phyloP scores from a whole-genome alignment of 805 yeast genomes.

The Osmozyma mogii region DNA sequence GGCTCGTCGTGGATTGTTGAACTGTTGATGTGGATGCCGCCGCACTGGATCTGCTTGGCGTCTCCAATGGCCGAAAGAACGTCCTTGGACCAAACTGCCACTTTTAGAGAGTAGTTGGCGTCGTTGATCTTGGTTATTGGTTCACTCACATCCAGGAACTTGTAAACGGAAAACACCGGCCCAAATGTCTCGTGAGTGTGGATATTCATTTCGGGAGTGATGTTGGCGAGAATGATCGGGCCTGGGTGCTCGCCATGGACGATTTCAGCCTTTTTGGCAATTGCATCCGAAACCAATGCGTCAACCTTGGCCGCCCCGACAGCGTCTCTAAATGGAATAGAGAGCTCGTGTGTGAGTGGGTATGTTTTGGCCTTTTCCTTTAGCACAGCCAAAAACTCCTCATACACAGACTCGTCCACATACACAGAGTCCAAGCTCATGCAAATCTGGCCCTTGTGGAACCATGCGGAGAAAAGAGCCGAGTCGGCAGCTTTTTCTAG shows the following conservation, averaged over 20 bases:
- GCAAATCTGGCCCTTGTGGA: slow-evolving; percentile 41
- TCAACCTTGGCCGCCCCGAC: slow-evolving; percentile 15
- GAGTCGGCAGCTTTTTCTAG: slow-evolving; percentile 21
- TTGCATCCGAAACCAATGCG: slow-evolving; percentile 26
- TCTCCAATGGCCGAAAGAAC: slow-evolving; percentile 23
- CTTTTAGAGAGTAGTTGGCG: slow-evolving; percentile 30
- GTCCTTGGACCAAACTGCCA: slow-evolving; percentile 35
- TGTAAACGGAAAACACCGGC: slow-evolving; percentile 29
- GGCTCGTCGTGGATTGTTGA: slow-evolving; percentile 21
- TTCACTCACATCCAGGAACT: slow-evolving; percentile 13
- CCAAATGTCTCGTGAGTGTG: slow-evolving; percentile 34
- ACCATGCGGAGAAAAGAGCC: slow-evolving; percentile 29
- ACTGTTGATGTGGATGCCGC: slow-evolving; percentile 33
- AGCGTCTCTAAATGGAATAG: slow-evolving; percentile 22
- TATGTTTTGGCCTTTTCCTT: slow-evolving; percentile 9
- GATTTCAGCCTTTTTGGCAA: slow-evolving; percentile 29
- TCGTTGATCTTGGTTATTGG: slow-evolving; percentile 4
- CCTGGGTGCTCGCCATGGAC: slow-evolving; percentile 14
- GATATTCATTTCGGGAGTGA: slow-evolving; percentile 22
- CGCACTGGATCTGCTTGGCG: slow-evolving; percentile 29
- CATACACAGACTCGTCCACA: slow-evolving; percentile 28
- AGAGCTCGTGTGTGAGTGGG: slow-evolving; percentile 13
- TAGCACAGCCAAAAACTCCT: slow-evolving; percentile 17
- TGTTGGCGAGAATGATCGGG: slow-evolving; percentile 27
- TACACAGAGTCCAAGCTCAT: slow-evolving; percentile 36